Conservation (phyloP, 2,329 filamentous ascomycete genomes). For the Aspergillus sp. region DNA sequence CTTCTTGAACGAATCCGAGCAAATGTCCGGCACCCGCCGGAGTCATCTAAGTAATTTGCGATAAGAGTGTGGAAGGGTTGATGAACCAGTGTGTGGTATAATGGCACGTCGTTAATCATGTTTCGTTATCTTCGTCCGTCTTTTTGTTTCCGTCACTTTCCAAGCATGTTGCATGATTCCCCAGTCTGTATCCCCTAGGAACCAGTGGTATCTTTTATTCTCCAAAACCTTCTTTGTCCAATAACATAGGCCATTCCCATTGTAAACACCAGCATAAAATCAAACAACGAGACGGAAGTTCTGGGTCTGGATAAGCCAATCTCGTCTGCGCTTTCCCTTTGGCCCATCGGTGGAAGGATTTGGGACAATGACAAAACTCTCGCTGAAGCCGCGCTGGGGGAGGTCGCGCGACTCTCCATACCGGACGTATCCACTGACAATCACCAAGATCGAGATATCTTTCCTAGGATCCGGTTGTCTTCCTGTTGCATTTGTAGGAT, state of each 20-base stretch:
- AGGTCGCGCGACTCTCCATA: constrained; percentile 64
- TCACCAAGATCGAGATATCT: constrained; percentile 70
- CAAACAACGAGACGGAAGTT: constrained; percentile 62
- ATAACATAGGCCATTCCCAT: neutral
- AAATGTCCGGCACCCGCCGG: constrained; percentile 57
- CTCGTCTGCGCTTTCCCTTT: constrained; percentile 56
- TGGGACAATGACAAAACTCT: constrained; percentile 78
- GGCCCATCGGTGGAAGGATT: constrained; percentile 55
- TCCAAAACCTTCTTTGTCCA: neutral
- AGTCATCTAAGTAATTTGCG: constrained; percentile 9
- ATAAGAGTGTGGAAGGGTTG: neutral
- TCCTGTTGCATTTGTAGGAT: constrained; percentile 53
- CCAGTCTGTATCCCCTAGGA: neutral
- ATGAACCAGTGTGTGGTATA: neutral
- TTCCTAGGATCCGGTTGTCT: constrained; percentile 45
- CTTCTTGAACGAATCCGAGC: constrained; percentile 68
- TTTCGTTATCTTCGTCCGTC: neutral
- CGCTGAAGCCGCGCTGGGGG: constrained; percentile 70
- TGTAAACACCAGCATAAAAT: constrained; percentile 13
- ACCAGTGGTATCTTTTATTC: neutral
- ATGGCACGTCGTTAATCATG: neutral
- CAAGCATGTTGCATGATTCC: constrained; percentile 7
- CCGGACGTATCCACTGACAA: constrained; percentile 70
- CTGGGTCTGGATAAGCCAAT: constrained; percentile 70
- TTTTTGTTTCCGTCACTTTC: constrained; percentile 4